A percentile compares a stretch with the other conserved stretches of the same genome.
Conservation (phyloP, 1,284 basidiomycete genomes). For the Ganoderma lingzhi region DNA sequence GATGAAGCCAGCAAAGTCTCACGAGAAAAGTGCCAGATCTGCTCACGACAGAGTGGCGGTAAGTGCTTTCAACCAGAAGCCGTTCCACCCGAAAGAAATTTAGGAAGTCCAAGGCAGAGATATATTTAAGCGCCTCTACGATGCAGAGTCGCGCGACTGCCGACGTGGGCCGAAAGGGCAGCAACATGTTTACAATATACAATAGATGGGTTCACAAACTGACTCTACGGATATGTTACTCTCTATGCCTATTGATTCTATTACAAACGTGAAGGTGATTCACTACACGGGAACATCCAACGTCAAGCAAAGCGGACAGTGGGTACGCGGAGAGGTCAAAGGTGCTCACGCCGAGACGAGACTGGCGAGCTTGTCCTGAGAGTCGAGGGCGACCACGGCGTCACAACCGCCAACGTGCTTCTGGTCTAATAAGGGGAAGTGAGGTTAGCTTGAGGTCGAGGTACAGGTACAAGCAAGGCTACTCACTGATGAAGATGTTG, state of each 20-base stretch:
- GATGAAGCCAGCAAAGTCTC: neutral
- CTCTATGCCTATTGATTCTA: neutral
- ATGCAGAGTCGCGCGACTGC: no score
- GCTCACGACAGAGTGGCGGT: neutral
- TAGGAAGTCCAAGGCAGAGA: neutral
- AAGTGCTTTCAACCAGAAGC: neutral
- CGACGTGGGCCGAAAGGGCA: no score
- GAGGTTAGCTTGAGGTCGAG: neutral
- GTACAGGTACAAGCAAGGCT: neutral
- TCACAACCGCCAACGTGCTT: conserved; percentile 61
- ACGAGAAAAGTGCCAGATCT: neutral
- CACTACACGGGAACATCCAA: neutral
- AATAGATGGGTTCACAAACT: neutral
- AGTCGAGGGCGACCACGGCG: conserved; percentile 37
- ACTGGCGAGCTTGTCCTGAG: conserved; percentile 38
- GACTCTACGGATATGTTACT: neutral
- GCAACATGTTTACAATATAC: neutral
- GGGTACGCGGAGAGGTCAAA: neutral
- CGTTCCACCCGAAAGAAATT: neutral
- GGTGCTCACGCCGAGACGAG: conserved; percentile 41
- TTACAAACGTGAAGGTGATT: conserved; percentile 6
- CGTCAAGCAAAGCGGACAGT: neutral
- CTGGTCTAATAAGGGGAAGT: conserved; percentile 48
- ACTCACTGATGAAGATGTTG: conserved; percentile 74
- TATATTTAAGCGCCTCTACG: neutral